Base-by-base conservation (phyloP, 106 monocot species). In the Dendrobium catenatum region DNA sequence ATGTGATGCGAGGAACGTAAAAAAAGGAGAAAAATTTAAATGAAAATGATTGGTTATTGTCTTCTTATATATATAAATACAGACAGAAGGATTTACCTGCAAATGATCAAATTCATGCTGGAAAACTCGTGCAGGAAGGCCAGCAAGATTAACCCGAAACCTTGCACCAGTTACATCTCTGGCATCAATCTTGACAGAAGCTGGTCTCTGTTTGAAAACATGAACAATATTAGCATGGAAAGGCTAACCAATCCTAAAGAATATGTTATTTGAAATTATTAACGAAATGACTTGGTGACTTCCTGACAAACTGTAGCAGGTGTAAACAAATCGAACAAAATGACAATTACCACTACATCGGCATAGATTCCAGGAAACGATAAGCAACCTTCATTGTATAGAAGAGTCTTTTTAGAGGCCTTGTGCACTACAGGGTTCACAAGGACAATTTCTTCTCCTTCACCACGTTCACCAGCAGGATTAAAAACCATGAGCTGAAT, bases 21-120 rank as follows among this genome's bases (percentile, higher is more conserved):
- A 37, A 37, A 31, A 37, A 37, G 3, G 0, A 37, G 3, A 37
- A 37, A 37, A 37, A 37, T 0, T 1, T 37, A 37, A 37, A 37
- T 37, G 37, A 37, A 37, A 37, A 31, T 31, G 31, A 31, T 31
- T 31, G 31, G 31, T 31, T 31, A 31, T 31, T 31, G 1, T 31
- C 31, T 31, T 31, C 31, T 31, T 31, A 31, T 31, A 31, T 31
- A 31, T 72, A 15, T 43, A 18, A 74, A 43, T 42, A 0, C 48
- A 24, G 40, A 72, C 4, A 10, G 20, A 41, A 33, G 0, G 80
- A 3, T 19, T 26, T 29, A 96, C 96, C 96, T 94, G 86, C 70
- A 96, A 80, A 88, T 98, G 98, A 83, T 98, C 98, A 88, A 91
- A 98, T 79, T 98, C 98, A 81, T 98, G 98, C 79, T 98, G 98